These are phyloP conservation scores for Glycyrrhiza uralensis DNA, from an alignment of 306 rosid species.

Conservation along the genomic window DNA sequence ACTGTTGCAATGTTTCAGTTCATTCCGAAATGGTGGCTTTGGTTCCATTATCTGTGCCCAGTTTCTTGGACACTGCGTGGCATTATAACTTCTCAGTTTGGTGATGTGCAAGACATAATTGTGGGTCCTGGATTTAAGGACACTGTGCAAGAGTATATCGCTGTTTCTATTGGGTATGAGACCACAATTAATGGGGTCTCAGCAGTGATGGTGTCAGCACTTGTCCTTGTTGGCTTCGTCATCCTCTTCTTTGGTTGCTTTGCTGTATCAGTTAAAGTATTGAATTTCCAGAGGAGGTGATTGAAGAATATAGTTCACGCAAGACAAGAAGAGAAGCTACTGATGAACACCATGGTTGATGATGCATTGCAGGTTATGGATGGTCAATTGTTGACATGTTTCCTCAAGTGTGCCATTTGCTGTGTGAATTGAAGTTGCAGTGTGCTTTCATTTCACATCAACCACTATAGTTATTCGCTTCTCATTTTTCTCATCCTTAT, in stretches of 20 bases:
- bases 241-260: slow-evolving; percentile 53
- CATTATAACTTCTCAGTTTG: slow-evolving; percentile 67
- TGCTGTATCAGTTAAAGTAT: slow-evolving; percentile 53
- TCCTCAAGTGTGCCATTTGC: neutral
- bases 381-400: neutral
- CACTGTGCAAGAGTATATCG: slow-evolving; percentile 50
- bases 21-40: slow-evolving; percentile 75
- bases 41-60: slow-evolving; percentile 79
- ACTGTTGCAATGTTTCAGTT: slow-evolving; percentile 39
- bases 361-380: neutral
- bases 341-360: neutral
- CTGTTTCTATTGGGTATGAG: slow-evolving; percentile 49
- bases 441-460: neutral
- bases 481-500: too few relatives aligned
- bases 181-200: slow-evolving; percentile 45
- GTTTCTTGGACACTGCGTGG: slow-evolving; percentile 82
- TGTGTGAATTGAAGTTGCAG: too few relatives aligned
- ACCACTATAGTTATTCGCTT: neutral
- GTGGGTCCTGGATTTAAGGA: slow-evolving; percentile 63
- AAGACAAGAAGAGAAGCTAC: neutral
- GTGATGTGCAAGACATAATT: slow-evolving; percentile 55
- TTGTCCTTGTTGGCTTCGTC: slow-evolving; percentile 45
- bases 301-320: neutral
- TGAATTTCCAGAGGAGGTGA: slow-evolving; percentile 76
- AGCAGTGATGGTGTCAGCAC: slow-evolving; percentile 26